These are phyloP conservation scores for Fonsecaea monophora DNA, from an alignment of 2,329 filamentous ascomycete genomes.

Conservation along the genomic window DNA sequence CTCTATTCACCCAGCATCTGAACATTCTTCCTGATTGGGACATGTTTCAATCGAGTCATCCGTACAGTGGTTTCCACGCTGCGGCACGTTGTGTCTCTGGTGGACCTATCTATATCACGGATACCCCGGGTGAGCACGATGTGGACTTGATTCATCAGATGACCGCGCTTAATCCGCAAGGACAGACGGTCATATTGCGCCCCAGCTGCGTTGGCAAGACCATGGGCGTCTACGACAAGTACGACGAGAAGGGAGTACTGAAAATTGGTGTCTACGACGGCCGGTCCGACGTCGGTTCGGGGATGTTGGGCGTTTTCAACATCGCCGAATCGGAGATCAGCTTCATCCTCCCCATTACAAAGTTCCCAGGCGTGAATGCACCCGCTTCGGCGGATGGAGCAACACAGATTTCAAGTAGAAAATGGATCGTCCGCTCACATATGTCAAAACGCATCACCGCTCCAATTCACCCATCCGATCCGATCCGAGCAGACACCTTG, in stretches of 20 bases:
- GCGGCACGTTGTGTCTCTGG: constrained; percentile 88
- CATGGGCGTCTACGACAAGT: constrained; percentile 75
- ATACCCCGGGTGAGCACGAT: constrained; percentile 82
- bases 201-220: constrained; percentile 76
- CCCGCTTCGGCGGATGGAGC: constrained; percentile 17
- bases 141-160: constrained; percentile 78
- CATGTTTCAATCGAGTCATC: constrained; percentile 73
- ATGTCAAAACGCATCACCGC: constrained; percentile 67
- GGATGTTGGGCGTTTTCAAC: constrained; percentile 86
- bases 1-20: constrained; percentile 79
- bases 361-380: constrained; percentile 69
- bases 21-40: constrained; percentile 87
- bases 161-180: constrained; percentile 73
- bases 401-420: constrained; percentile 46
- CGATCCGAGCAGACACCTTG: constrained; percentile 51
- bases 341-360: constrained; percentile 72
- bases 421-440: constrained; percentile 78
- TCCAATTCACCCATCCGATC: constrained; percentile 55
- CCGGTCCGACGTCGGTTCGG: constrained; percentile 69
- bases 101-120: constrained; percentile 93
- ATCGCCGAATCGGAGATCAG: constrained; percentile 67
- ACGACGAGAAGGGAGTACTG: constrained; percentile 74
- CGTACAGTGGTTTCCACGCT: constrained; percentile 82
- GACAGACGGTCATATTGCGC: constrained; percentile 79
- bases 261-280: constrained; percentile 82